phyloP scores from a whole-genome alignment of 805 yeast genomes.

The Lachancea kluyveri region DNA sequence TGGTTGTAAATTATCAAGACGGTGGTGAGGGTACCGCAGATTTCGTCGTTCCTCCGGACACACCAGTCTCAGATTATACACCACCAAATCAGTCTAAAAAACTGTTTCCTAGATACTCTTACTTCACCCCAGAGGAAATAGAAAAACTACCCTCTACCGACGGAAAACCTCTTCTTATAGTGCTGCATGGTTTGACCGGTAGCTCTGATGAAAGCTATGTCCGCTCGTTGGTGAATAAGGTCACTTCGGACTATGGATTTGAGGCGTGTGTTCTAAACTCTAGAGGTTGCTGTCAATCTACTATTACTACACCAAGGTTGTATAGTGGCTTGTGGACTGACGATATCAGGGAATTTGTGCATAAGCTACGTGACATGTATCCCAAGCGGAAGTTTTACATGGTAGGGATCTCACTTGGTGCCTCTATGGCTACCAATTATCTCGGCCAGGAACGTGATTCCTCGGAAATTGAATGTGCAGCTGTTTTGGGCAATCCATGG shows the following conservation, averaged over 20 bases:
- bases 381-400: slow-evolving; percentile 63
- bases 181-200: slow-evolving; percentile 76
- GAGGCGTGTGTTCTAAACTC: slow-evolving; percentile 65
- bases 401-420: slow-evolving; percentile 82
- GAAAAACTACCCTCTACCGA: slow-evolving; percentile 27
- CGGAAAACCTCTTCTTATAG: slow-evolving; percentile 53
- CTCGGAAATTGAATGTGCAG: slow-evolving; percentile 46
- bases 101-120: slow-evolving; percentile 19
- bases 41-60: slow-evolving; percentile 42
- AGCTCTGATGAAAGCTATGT: slow-evolving; percentile 80
- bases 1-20: slow-evolving; percentile 46
- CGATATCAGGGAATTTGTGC: slow-evolving; percentile 54
- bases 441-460: slow-evolving; percentile 56
- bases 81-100: slow-evolving; percentile 34
- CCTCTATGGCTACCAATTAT: slow-evolving; percentile 62
- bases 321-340: slow-evolving; percentile 69
- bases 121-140: slow-evolving; percentile 38
- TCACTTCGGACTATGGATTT: slow-evolving; percentile 37
- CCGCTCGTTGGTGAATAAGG: slow-evolving; percentile 45
- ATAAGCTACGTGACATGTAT: slow-evolving; percentile 41
- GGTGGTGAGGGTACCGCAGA: slow-evolving; percentile 71
- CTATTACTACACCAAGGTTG: slow-evolving; percentile 59
- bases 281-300: slow-evolving; percentile 71
- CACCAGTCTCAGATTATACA: slow-evolving; percentile 17
- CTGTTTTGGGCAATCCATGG: slow-evolving; percentile 67